Percentiles rank a stretch among this genome's conserved stretches.
These are phyloP conservation scores for Obba rivulosa DNA, from an alignment of 768 basidiomycete species.

Conservation along the genomic window DNA sequence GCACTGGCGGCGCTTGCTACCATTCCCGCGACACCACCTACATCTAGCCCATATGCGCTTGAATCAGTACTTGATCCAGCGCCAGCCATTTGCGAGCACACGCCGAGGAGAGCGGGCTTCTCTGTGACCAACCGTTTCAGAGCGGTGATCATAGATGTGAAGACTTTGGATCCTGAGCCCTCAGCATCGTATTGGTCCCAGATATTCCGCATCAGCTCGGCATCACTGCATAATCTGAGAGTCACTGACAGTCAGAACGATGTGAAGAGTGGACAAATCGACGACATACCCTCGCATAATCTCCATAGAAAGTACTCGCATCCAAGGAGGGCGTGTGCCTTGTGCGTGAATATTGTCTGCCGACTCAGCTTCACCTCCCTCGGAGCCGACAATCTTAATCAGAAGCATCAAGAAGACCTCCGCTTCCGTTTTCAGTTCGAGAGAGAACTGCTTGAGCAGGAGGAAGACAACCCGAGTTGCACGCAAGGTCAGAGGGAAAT, in stretches of 20 bases:
- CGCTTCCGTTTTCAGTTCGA: slow-evolving; percentile 73
- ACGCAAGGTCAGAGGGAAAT: slow-evolving; percentile 85
- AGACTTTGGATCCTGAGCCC: slow-evolving; percentile 59
- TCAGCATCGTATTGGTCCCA: slow-evolving; percentile 73
- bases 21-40: slow-evolving; percentile 71
- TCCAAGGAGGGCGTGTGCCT: slow-evolving; percentile 64
- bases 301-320: slow-evolving; percentile 88
- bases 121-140: slow-evolving; percentile 86
- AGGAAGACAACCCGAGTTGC: slow-evolving; percentile 93
- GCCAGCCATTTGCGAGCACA: slow-evolving; percentile 75
- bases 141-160: slow-evolving; percentile 72
- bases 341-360: slow-evolving; percentile 16
- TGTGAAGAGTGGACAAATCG: neutral
- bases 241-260: neutral
- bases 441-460: slow-evolving; percentile 85
- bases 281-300: slow-evolving; percentile 72
- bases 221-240: slow-evolving; percentile 68
- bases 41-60: slow-evolving; percentile 53
- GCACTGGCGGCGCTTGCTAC: slow-evolving; percentile 80
- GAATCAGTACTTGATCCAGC: slow-evolving; percentile 49
- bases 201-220: slow-evolving; percentile 71
- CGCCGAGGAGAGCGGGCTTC: slow-evolving; percentile 80
- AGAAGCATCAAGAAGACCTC: slow-evolving; percentile 81
- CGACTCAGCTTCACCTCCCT: slow-evolving; percentile 27
- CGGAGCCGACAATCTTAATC: slow-evolving; percentile 59